Evolutionary conservation across 257 asterid species (phyloP).

Genomic region (Cruciata laevipes): DNA sequence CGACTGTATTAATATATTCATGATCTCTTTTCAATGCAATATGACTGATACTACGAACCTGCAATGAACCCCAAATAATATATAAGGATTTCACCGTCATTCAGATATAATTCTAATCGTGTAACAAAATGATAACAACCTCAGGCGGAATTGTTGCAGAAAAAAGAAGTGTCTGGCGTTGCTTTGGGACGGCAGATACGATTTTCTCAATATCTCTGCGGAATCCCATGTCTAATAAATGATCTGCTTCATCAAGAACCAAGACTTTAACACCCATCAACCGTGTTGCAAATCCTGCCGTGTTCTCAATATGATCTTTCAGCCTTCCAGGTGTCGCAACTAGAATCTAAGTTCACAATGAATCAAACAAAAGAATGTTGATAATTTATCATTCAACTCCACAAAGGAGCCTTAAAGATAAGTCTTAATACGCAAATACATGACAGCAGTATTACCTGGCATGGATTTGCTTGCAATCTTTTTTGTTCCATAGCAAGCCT

Average conservation of each 20-base stretch:
- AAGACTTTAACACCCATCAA: constrained; percentile 88
- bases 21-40: constrained; percentile 90
- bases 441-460: constrained; percentile 47
- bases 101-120: not conserved
- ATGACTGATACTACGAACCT: constrained; percentile 94
- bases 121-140: constrained; percentile 26
- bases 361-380: not conserved
- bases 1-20: constrained; percentile 77
- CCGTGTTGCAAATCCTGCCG: constrained; percentile 92
- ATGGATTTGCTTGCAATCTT: constrained; percentile 89
- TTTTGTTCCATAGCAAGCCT: constrained; percentile 82
- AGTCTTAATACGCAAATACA: not conserved
- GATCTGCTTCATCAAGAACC: constrained; percentile 97
- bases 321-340: constrained; percentile 99
- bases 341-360: constrained; percentile 54
- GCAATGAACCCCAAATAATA: constrained; percentile 18
- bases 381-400: not conserved
- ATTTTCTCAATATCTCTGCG: constrained; percentile 91
- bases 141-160: constrained; percentile 93
- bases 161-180: constrained; percentile 93
- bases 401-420: not conserved
- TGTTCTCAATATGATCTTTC: constrained; percentile 85
- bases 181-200: constrained; percentile 84
- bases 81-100: not conserved
- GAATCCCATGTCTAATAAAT: constrained; percentile 93